Base-by-base conservation (phyloP, 768 basidiomycete species). In the Tulasnella sp. region DNA sequence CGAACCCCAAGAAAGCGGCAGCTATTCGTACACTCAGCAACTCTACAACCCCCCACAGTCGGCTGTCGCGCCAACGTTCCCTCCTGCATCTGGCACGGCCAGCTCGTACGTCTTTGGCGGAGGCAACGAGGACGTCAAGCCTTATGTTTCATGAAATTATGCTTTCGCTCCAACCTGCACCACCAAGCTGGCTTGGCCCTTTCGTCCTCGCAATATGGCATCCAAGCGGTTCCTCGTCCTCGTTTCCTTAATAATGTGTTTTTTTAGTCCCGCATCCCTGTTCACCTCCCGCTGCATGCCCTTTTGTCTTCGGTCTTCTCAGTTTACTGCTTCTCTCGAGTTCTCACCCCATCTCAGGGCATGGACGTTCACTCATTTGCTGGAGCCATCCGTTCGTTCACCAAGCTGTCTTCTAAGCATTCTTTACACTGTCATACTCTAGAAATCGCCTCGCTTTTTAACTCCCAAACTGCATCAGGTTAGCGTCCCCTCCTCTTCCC, bases 31-130 rank as follows among this genome's bases (percentile, higher is more conserved):
- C 64, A 40, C 64, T 14, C 64, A 66, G 9, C 64, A 66, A 41
- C 64, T 65, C 64, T 36, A 65, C 64, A 65, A 40, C 64, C 29
- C 39, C 34, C 64, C 39, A 65, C 64, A 26, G 16, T 65, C 64
- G 11, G 64, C 64, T 9, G 35, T 59, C 39, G 29, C 39, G n/a
- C 67, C 67, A 26, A 19, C 67, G 19, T 69, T 69, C 67, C 67
- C 67, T 11, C 67, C 67, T 34, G 67, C 44, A 3, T 69, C 67
- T 35, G 40, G 67, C 16, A 69, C 67, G 26, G 67, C 67, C 35
- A 41, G 67, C 29, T 36, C 67, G 35, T 69, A 69, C 44, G 67
- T 69, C 44, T 69, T 69, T 41, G 39, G 39, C 67, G 41, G n/a
- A n/a, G n/a, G 35, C 44, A 19, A 44, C 34, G 64, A 65, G 39